A percentile compares a stretch with the other conserved stretches of the same genome.
Conservation (phyloP, 169 alveolate species). For the Theileria luwenshuni region DNA sequence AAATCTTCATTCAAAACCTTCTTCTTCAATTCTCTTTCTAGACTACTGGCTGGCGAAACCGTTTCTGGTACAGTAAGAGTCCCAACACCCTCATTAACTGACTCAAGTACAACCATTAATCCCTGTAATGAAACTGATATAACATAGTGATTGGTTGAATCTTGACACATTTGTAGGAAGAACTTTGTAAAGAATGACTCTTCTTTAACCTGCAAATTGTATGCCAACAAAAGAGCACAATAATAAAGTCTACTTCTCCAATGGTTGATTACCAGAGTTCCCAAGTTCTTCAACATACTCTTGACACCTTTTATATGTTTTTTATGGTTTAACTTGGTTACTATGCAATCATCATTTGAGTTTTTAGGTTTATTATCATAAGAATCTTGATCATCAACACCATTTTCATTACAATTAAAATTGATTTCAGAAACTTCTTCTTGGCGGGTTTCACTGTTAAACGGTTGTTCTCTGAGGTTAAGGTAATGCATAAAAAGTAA, state of each 20-base stretch:
- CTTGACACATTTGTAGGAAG: constrained; percentile 5
- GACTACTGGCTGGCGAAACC: neutral
- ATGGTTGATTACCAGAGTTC: neutral
- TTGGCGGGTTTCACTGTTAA: too few relatives aligned
- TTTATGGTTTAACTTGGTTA: too few relatives aligned
- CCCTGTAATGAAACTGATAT: constrained; percentile 1
- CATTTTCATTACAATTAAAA: too few relatives aligned
- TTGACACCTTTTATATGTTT: neutral
- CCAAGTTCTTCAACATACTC: constrained; percentile 6
- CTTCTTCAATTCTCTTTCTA: too few relatives aligned
- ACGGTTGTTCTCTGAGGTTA: constrained; percentile 25
- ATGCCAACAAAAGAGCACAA: constrained; percentile 1
- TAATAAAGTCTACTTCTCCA: constrained; percentile 8
- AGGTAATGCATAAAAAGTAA: constrained; percentile 20
- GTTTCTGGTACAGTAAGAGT: neutral
- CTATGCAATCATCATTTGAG: too few relatives aligned
- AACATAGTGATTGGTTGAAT: neutral
- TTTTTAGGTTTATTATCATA: too few relatives aligned
- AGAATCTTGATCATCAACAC: too few relatives aligned
- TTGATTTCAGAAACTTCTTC: too few relatives aligned
- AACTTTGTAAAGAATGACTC: neutral
- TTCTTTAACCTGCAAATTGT: neutral
- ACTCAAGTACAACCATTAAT: neutral
- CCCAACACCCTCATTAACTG: neutral
- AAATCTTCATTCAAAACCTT: neutral